Evolutionary conservation across 331 rosid genomes (phyloP), one percentile per base, ranked within the genome.

Genomic region (Erythrophleum ivorense): DNA sequence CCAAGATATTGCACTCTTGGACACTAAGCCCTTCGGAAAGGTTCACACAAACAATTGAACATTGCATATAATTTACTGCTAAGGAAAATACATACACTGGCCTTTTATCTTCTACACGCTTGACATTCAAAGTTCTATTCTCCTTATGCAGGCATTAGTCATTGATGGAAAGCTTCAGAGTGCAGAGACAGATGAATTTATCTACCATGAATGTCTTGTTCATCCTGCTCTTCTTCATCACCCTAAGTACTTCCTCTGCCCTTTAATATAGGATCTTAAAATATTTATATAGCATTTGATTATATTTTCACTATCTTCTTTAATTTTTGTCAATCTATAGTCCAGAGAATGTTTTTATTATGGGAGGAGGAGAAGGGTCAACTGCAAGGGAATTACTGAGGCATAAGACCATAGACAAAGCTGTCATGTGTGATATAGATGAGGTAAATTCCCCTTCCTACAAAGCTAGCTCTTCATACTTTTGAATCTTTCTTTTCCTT

Each of bases 351-450:
- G 91, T 87, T 70, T 95, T 95, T 59, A 93, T 95, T 77, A 95
- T 95, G 98, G 98, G 98, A 87, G 98, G 98, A 88, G 98, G 98
- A 82, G 98, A 95, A 91, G 98, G 98, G 12, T 95, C 98, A 43
- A 95, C 98, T 85, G 98, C 98, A 40, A 93, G 98, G 80, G 98
- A 95, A 86, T 62, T 95, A 40, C 94, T 95, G 9, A 91, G 95
- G 84, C 97, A 95, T 74, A 91, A 80, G 84, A 92, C 94, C 81
- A 85, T 89, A 53, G 93, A 91, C 81, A 90, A 95, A 88, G 97
- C 93, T 80, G 85, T 91, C 73, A 95, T 95, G 98, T 95, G 98
- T 81, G 98, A 95, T 88, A 95, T 95, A 65, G 98, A 95, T 84
- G 98, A 88, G 98, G 98, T 87, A 76, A 67, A 62, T 38, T 41